These are phyloP conservation scores for Arabidopsis suecica DNA, from an alignment of 345 rosid genomes.

Conservation along the genomic window DNA sequence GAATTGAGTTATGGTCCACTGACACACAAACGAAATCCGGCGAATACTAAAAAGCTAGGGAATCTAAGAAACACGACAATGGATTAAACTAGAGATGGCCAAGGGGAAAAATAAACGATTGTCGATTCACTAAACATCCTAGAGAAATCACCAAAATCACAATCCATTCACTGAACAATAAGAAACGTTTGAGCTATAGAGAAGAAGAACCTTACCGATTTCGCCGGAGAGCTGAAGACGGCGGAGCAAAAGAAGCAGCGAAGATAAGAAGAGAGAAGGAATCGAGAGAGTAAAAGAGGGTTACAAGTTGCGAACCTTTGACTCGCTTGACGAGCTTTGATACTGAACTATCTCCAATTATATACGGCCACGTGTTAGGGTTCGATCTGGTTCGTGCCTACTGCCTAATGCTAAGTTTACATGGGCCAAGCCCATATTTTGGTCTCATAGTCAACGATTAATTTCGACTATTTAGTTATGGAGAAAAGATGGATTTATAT, in stretches of 20 bases:
- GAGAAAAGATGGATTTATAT: slow-evolving; percentile 31
- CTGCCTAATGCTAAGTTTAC: not conserved
- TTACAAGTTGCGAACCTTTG: slow-evolving; percentile 17
- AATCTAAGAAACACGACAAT: not conserved
- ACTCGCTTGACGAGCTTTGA: slow-evolving; percentile 3
- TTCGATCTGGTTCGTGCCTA: not conserved
- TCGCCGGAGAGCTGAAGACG: slow-evolving; percentile 34
- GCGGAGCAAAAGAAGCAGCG: slow-evolving; percentile 21
- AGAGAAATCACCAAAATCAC: not conserved
- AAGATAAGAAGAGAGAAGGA: slow-evolving; percentile 29
- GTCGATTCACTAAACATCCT: not conserved
- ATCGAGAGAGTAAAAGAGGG: not conserved
- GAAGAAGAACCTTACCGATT: slow-evolving; percentile 23
- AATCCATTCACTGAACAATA: not conserved
- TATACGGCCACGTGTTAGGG: slow-evolving; percentile 14
- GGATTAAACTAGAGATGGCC: not conserved
- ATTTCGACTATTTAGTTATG: slow-evolving; percentile 14
- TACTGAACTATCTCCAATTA: not conserved
- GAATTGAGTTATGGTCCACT: not conserved
- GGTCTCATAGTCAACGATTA: slow-evolving; percentile 20
- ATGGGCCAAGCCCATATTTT: slow-evolving; percentile 40
- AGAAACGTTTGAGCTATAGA: not conserved
- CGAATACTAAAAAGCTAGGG: not conserved
- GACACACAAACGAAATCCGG: not conserved
- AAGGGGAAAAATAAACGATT: not conserved